Conservation (phyloP, 2,329 filamentous ascomycete genomes). For the Xylaria sp. region DNA sequence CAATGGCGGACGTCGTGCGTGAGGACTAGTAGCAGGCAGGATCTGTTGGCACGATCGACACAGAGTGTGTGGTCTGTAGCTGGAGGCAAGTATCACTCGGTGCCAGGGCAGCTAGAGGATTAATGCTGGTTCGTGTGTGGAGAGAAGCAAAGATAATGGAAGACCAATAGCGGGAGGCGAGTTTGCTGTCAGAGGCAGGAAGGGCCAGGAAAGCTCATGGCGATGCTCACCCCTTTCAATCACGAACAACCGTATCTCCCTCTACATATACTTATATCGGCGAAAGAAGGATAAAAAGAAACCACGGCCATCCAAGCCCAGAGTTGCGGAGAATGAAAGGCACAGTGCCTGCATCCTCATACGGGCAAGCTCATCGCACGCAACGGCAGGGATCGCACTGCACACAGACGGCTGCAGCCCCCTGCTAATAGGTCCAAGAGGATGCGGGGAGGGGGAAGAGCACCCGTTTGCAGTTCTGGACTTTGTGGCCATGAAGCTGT, state of each 20-base stretch:
- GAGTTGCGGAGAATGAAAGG: slow-evolving; percentile 6
- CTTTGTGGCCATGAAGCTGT: not conserved
- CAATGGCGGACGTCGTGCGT: slow-evolving; percentile 1
- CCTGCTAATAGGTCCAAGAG: slow-evolving; percentile 7
- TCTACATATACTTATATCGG: slow-evolving; percentile 12
- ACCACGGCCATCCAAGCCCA: slow-evolving; percentile 3
- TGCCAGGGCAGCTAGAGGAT: not conserved
- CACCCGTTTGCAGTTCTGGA: slow-evolving; percentile 3
- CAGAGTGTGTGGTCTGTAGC: slow-evolving; percentile 2
- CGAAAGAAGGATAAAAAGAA: slow-evolving; percentile 11
- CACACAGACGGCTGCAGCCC: slow-evolving; percentile 4
- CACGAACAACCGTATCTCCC: slow-evolving; percentile 7
- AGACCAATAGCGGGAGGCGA: slow-evolving; percentile 5
- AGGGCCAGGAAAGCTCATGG: not conserved
- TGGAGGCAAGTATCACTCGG: slow-evolving; percentile 3
- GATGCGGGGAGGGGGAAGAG: slow-evolving; percentile 3
- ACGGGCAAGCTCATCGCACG: not conserved
- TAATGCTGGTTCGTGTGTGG: slow-evolving; percentile 3
- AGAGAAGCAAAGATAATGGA: slow-evolving; percentile 3
- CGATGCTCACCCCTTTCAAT: slow-evolving; percentile 13
- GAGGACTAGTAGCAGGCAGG: not conserved
- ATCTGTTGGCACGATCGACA: not conserved
- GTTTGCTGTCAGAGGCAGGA: not conserved
- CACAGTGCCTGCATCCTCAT: slow-evolving; percentile 8
- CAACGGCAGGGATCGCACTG: slow-evolving; percentile 10